phyloP scores from a whole-genome alignment of 1,284 basidiomycete genomes.

The Cutaneotrichosporon sp. region DNA sequence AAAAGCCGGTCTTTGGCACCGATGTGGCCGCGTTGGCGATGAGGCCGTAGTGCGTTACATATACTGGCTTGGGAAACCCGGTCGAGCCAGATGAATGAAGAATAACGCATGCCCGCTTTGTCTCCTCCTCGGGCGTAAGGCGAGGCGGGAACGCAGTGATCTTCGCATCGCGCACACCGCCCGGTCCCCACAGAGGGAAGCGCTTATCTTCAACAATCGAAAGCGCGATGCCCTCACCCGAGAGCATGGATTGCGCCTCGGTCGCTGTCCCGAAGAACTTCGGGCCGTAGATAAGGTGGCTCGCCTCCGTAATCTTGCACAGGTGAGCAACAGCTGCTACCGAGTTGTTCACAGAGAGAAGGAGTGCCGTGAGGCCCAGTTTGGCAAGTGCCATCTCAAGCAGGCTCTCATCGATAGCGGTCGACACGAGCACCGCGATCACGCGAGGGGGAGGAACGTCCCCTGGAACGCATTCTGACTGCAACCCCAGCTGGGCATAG shows the following conservation, averaged over 20 bases:
- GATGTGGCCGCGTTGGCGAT: slow-evolving; percentile 40
- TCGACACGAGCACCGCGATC: slow-evolving; percentile 50
- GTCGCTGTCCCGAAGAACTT: slow-evolving; percentile 47
- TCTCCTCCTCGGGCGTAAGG: slow-evolving; percentile 53
- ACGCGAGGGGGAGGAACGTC: slow-evolving; percentile 42
- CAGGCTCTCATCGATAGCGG: slow-evolving; percentile 51
- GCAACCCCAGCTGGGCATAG: slow-evolving; percentile 39
- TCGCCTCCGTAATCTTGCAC: slow-evolving; percentile 52
- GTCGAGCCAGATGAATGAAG: slow-evolving; percentile 63
- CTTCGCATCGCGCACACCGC: slow-evolving; percentile 43
- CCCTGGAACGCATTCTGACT: slow-evolving; percentile 1
- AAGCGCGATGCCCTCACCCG: slow-evolving; percentile 38
- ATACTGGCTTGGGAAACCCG: slow-evolving; percentile 49
- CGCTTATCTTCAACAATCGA: slow-evolving; percentile 48
- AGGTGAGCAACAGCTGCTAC: slow-evolving; percentile 58
- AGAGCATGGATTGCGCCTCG: slow-evolving; percentile 43
- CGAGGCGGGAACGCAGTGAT: slow-evolving; percentile 45
- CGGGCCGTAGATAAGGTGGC: slow-evolving; percentile 53
- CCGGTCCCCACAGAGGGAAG: slow-evolving; percentile 52
- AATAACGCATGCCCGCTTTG: slow-evolving; percentile 52
- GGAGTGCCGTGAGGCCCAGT: slow-evolving; percentile 51
- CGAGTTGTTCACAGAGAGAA: slow-evolving; percentile 59
- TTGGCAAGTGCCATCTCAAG: slow-evolving; percentile 53
- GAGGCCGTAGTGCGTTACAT: slow-evolving; percentile 43
- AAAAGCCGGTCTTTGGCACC: slow-evolving; percentile 51